These are phyloP conservation scores for Musa beccarii DNA, from an alignment of 176 grass and related monocot species.

Conservation along the genomic window DNA sequence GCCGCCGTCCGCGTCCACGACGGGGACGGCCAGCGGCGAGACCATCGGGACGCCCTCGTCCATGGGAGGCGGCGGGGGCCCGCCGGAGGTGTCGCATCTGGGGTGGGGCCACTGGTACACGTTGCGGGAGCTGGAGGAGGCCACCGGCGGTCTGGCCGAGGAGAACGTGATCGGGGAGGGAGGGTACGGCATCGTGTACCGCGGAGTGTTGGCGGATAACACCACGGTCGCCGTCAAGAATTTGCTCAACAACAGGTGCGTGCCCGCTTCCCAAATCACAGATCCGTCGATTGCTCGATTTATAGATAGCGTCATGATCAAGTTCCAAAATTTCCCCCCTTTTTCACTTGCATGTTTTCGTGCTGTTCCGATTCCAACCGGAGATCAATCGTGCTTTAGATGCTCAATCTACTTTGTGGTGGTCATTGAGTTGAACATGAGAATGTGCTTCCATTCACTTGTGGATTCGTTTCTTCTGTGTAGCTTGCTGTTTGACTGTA, in stretches of 20 bases:
- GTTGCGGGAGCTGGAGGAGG: constrained; percentile 53
- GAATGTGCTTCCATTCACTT: too few species aligned
- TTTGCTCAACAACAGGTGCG: constrained; percentile 82
- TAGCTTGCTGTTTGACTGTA: too few species aligned
- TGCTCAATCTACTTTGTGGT: too few species aligned
- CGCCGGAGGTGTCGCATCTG: constrained; percentile 43
- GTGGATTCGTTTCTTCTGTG: too few species aligned
- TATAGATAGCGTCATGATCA: too few species aligned
- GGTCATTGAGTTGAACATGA: too few species aligned
- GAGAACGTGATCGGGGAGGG: constrained; percentile 73
- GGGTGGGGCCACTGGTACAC: constrained; percentile 73
- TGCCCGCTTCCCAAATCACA: background rate
- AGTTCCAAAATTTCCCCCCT: background rate
- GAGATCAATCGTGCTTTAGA: too few species aligned
- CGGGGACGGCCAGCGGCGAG: constrained; percentile 30
- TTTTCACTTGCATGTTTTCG: background rate
- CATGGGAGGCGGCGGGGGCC: constrained; percentile 12
- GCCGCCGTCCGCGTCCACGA: constrained; percentile 6
- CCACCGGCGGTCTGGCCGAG: constrained; percentile 43
- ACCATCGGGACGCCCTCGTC: constrained; percentile 15
- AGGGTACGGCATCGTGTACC: constrained; percentile 70
- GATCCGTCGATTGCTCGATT: background rate
- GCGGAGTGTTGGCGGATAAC: constrained; percentile 47
- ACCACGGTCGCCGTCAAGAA: constrained; percentile 75
- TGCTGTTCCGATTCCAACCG: too few species aligned